phyloP scores from a whole-genome alignment of 805 yeast genomes.

The Zygotorulaspora sp. region DNA sequence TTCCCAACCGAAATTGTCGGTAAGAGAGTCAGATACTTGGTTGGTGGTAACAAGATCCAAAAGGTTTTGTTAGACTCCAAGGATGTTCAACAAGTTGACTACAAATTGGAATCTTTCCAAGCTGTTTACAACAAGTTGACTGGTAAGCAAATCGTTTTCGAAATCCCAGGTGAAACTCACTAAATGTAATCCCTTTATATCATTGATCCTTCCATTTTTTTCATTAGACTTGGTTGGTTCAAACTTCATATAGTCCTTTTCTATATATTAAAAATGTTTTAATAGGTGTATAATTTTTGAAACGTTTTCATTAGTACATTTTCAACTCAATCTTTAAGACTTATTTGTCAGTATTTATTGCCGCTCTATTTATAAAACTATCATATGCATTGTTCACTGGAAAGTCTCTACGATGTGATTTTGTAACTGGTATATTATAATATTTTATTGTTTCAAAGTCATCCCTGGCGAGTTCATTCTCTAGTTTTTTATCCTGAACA shows the following conservation, averaged over 20 bases:
- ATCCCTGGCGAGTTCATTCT: constrained; percentile 11
- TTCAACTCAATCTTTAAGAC: too few species aligned
- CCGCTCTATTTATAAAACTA: constrained; percentile 13
- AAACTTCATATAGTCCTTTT: constrained; percentile 12
- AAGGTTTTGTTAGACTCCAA: constrained; percentile 96
- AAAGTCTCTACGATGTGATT: constrained; percentile 10
- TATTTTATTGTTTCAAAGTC: constrained; percentile 23
- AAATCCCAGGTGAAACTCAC: constrained; percentile 60
- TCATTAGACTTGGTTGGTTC: background rate
- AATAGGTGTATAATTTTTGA: constrained; percentile 30
- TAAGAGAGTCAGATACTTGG: constrained; percentile 98
- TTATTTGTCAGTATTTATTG: constrained; percentile 4
- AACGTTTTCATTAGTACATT: constrained; percentile 22
- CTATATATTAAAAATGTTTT: constrained; percentile 21
- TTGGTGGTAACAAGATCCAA: constrained; percentile 98
- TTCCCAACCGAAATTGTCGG: constrained; percentile 99
- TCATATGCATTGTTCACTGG: constrained; percentile 12
- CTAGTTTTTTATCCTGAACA: constrained; percentile 1
- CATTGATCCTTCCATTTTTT: background rate
- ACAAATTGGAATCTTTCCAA: constrained; percentile 99
- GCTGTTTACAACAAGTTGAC: constrained; percentile 97
- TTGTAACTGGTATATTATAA: constrained; percentile 27
- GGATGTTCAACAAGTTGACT: constrained; percentile 94
- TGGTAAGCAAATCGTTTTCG: constrained; percentile 99
- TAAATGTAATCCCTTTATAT: constrained; percentile 19